phyloP scores from a whole-genome alignment of 2,329 filamentous ascomycete genomes.

The Onygenales sp. region DNA sequence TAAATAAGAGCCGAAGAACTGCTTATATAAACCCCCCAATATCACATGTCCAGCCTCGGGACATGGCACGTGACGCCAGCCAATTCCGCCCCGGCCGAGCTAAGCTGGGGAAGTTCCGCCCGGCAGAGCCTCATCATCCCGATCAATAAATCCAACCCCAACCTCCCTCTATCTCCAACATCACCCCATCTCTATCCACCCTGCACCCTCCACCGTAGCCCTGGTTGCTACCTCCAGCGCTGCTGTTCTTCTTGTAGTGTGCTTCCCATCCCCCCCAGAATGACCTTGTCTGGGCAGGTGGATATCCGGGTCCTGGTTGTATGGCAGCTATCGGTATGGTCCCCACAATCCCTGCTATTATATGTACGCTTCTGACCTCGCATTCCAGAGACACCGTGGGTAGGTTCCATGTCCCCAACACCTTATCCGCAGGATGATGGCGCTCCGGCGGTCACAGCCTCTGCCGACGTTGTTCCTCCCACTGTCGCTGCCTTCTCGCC shows the following conservation, averaged over 20 bases:
- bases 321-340: constrained; percentile 42
- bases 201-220: constrained; percentile 4
- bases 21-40: not conserved
- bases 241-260: too few relatives aligned
- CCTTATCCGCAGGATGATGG: constrained; percentile 30
- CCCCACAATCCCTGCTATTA: not conserved
- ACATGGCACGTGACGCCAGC: too few relatives aligned
- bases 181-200: not conserved
- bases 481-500: constrained; percentile 90
- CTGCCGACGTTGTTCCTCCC: constrained; percentile 45
- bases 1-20: not conserved
- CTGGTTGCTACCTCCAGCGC: not conserved
- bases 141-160: too few relatives aligned
- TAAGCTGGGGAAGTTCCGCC: not conserved
- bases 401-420: constrained; percentile 43
- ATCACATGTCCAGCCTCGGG: not conserved
- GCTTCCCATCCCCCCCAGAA: constrained; percentile 17
- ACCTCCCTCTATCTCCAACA: not conserved
- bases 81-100: not conserved
- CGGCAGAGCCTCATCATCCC: not conserved
- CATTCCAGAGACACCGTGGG: constrained; percentile 42
- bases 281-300: constrained; percentile 19
- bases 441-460: constrained; percentile 21
- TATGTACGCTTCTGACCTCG: constrained; percentile 9
- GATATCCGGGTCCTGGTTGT: constrained; percentile 27